Evolutionary conservation across 345 rosid species (phyloP).

Genomic region (Euclidium syriacum): DNA sequence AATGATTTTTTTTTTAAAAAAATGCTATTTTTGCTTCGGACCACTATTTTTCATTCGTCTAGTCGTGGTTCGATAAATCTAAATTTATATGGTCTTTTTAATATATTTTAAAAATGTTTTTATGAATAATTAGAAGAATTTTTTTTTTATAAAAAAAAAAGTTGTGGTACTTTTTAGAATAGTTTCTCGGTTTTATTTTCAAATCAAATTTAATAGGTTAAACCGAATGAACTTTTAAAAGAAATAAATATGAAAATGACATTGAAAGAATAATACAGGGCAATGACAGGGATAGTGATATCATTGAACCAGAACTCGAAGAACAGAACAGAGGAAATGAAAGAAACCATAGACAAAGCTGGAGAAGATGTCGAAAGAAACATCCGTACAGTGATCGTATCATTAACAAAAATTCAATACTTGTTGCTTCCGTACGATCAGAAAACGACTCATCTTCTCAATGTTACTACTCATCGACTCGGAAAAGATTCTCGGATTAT

Average conservation of each 20-base stretch:
- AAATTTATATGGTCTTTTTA: too few relatives aligned
- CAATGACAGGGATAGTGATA: constrained; percentile 38
- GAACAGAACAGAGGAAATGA: constrained; percentile 39
- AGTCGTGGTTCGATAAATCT: too few relatives aligned
- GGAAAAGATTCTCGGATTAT: constrained; percentile 38
- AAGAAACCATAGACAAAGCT: constrained; percentile 36
- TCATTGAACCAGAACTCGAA: constrained; percentile 37
- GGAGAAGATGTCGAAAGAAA: constrained; percentile 35
- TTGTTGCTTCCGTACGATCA: constrained; percentile 48
- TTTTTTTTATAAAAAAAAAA: too few relatives aligned
- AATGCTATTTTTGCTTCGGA: too few relatives aligned
- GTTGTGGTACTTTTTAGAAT: neutral
- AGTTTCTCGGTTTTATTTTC: neutral
- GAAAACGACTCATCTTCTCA: constrained; percentile 29
- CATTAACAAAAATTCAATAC: constrained; percentile 37
- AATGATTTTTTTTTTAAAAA: too few relatives aligned
- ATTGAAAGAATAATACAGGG: constrained; percentile 36
- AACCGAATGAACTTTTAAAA: too few relatives aligned
- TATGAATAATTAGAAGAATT: too few relatives aligned
- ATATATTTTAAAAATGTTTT: too few relatives aligned
- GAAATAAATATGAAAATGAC: too few relatives aligned
- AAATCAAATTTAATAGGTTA: too few relatives aligned
- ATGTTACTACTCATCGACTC: constrained; percentile 39
- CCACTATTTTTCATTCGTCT: too few relatives aligned
- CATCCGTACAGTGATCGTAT: constrained; percentile 30